Evolutionary conservation across 2,329 filamentous ascomycete species (phyloP).

Genomic region (Epichloe glyceriae): DNA sequence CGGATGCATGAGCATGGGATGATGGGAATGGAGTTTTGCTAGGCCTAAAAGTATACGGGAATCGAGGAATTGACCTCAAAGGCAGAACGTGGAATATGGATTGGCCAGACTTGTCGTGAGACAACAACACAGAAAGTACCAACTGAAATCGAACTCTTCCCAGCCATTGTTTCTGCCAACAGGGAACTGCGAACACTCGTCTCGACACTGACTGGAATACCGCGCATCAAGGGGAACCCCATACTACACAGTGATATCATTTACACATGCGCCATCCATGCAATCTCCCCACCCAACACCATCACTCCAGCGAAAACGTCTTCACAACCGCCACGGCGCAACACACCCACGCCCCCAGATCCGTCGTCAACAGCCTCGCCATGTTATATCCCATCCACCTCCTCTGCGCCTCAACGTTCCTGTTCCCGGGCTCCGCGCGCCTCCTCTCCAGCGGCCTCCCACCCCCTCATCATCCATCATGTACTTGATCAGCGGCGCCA

Average conservation of each 20-base stretch:
- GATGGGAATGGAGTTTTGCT: too few relatives aligned
- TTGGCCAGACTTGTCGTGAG: too few relatives aligned
- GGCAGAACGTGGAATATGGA: too few relatives aligned
- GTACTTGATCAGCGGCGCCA: constrained; percentile 19
- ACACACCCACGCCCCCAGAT: constrained; percentile 22
- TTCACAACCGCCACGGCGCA: constrained; percentile 13
- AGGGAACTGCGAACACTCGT: too few relatives aligned
- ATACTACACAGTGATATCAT: neutral
- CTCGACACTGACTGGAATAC: too few relatives aligned
- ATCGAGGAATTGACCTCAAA: too few relatives aligned
- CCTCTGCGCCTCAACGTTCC: constrained; percentile 18
- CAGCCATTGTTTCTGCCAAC: too few relatives aligned
- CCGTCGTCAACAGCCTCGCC: constrained; percentile 20
- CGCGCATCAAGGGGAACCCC: too few relatives aligned
- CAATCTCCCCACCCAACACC: neutral
- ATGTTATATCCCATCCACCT: constrained; percentile 20
- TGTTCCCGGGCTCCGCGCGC: constrained; percentile 8
- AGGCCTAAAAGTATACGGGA: too few relatives aligned
- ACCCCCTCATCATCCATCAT: constrained; percentile 16
- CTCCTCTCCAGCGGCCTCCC: constrained; percentile 6
- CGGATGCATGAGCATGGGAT: too few relatives aligned
- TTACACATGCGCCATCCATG: neutral
- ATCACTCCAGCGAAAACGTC: constrained; percentile 5
- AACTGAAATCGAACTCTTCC: too few relatives aligned
- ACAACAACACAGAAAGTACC: too few relatives aligned